These are phyloP conservation scores for Cystoderma amianthinum DNA, from an alignment of 768 basidiomycete species.

Conservation along the genomic window DNA sequence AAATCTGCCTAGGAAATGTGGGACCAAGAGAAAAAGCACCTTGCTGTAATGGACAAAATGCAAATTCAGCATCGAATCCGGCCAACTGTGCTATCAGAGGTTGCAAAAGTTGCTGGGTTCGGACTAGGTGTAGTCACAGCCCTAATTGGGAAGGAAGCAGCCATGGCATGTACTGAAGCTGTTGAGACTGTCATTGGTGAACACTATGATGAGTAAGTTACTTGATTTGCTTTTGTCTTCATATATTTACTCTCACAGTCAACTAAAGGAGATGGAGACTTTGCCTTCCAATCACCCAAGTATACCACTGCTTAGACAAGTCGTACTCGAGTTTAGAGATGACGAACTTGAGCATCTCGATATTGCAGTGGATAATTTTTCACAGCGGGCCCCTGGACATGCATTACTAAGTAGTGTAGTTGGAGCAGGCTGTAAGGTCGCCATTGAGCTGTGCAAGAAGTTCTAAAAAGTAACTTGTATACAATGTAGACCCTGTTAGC, in stretches of 20 bases:
- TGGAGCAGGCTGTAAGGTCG: constrained; percentile 80
- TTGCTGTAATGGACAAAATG: constrained; percentile 79
- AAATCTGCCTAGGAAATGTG: constrained; percentile 78
- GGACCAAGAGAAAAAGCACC: constrained; percentile 92
- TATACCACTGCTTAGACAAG: constrained; percentile 60
- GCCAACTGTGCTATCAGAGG: constrained; percentile 76
- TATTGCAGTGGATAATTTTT: constrained; percentile 80
- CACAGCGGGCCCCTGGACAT: constrained; percentile 89
- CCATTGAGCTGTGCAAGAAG: constrained; percentile 85
- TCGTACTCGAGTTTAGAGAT: constrained; percentile 83
- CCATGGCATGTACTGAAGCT: constrained; percentile 98
- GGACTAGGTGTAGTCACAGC: constrained; percentile 83
- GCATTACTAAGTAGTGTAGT: constrained; percentile 83
- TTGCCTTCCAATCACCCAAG: constrained; percentile 70
- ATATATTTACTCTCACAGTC: constrained; percentile 56
- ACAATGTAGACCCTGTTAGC: no score
- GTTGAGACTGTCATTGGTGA: constrained; percentile 98
- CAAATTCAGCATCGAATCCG: constrained; percentile 78
- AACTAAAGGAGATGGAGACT: constrained; percentile 67
- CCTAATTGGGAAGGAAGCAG: constrained; percentile 84
- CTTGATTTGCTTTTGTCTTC: no score
- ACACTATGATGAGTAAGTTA: constrained; percentile 94
- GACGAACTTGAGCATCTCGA: constrained; percentile 95
- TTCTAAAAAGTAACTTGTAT: constrained; percentile 34
- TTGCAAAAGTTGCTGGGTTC: constrained; percentile 85